phyloP scores from a whole-genome alignment of 257 asterid species.

The Gynochthodes officinalis region DNA sequence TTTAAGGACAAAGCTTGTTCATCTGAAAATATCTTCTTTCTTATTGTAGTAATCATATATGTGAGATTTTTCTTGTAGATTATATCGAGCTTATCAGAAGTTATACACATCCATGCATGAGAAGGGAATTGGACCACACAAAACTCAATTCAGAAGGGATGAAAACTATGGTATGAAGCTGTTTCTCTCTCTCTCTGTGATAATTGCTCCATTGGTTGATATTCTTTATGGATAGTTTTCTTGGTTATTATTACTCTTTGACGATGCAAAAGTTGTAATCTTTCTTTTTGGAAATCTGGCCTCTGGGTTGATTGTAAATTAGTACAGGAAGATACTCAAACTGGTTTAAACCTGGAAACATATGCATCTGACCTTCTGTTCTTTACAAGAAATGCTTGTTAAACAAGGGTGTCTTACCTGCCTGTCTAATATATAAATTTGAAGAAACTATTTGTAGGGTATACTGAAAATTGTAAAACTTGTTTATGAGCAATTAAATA shows the following conservation, averaged over 20 bases:
- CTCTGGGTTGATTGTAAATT: neutral
- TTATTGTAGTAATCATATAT: neutral
- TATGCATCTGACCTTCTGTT: neutral
- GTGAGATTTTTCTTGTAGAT: slow-evolving; percentile 41
- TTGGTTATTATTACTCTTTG: neutral
- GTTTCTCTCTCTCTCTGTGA: neutral
- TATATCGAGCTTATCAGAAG: slow-evolving; percentile 79
- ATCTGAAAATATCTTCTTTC: neutral
- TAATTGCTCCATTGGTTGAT: neutral
- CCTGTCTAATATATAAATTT: neutral
- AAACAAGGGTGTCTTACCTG: neutral
- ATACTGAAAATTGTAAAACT: neutral
- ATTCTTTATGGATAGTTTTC: neutral
- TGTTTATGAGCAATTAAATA: neutral
- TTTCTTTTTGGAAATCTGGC: neutral
- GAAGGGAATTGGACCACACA: slow-evolving; percentile 78
- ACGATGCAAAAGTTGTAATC: neutral
- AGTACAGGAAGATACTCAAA: neutral
- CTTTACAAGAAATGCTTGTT: too few relatives aligned
- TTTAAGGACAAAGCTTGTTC: slow-evolving; percentile 6
- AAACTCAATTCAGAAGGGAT: slow-evolving; percentile 94
- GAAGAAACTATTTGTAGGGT: neutral
- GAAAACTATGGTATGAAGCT: slow-evolving; percentile 66
- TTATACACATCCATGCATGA: slow-evolving; percentile 86
- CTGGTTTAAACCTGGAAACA: neutral